Conservation (phyloP, 768 basidiomycete genomes). For the Suillus ampliporus region DNA sequence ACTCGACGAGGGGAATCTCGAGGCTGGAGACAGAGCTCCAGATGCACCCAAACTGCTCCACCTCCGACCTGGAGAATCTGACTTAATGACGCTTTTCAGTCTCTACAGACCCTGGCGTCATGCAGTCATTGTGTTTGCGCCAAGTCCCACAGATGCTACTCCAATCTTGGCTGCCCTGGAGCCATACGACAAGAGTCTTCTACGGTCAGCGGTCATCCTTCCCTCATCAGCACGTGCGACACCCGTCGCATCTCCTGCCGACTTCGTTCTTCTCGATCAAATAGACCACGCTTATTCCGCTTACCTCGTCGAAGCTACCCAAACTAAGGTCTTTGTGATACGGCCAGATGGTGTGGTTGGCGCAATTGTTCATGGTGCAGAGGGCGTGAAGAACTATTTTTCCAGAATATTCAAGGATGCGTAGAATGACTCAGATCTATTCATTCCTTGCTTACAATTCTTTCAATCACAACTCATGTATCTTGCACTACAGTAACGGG, state of each 20-base stretch:
- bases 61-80: background rate
- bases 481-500: background rate
- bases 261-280: slow-evolving; percentile 40
- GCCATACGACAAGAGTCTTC: background rate
- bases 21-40: slow-evolving; percentile 16
- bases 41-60: slow-evolving; percentile 12
- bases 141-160: slow-evolving; percentile 3
- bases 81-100: slow-evolving; percentile 31
- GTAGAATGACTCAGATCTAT: background rate
- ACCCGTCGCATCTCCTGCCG: slow-evolving; percentile 18
- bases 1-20: slow-evolving; percentile 17
- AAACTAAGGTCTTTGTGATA: slow-evolving; percentile 37
- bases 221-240: background rate
- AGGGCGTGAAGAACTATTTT: slow-evolving; percentile 20
- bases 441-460: background rate
- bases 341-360: slow-evolving; percentile 51
- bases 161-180: background rate
- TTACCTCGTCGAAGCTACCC: slow-evolving; percentile 39
- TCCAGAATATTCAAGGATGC: slow-evolving; percentile 16
- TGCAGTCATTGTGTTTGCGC: slow-evolving; percentile 37
- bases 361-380: slow-evolving; percentile 34
- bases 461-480: background rate
- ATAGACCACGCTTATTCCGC: slow-evolving; percentile 41
- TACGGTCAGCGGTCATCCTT: slow-evolving; percentile 12
- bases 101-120: slow-evolving; percentile 32